Base-by-base conservation (phyloP, 2,329 filamentous ascomycete genomes). In the Colletotrichum phormii region DNA sequence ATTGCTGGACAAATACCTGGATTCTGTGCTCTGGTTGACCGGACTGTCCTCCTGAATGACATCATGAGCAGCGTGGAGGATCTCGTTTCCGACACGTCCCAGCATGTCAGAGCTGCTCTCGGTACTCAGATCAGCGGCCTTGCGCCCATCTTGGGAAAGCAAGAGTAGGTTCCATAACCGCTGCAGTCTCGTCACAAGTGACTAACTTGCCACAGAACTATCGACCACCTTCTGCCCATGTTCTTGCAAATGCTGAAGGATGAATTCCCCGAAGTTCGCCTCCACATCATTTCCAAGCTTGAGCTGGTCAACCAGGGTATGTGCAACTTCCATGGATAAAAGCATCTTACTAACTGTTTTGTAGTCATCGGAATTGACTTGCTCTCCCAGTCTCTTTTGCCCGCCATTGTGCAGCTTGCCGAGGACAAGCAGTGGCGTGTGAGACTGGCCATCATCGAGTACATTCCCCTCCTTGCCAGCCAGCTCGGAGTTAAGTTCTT, bases 401-500 rank as follows among this genome's bases (percentile, higher is more conserved):
- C 97, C 13, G 97, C 97, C 57, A 99, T 99, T 80, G 95, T 98
- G 42, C 95, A 98, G 83, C 89, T 99, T 78, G 97, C 97, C 67
- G 97, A 98, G 84, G 97, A 99, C 84, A 99, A 99, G 89, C 95
- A 98, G 87, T 99, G 97, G 97, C 93, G 97, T 80, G 97, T 99
- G 73, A 94, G 97, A 77, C 89, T 99, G 77, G 97, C 97, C 73
- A 99, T 99, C 82, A 99, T 99, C 83, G 96, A 99, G 89, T 98
- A 99, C 85, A 98, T 99, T 78, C 97, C 97, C 35, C 89, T 99
- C 70, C 91, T 99, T 72, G 97, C 97, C 66, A 97, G 95, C 80
- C 97, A 99, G 83, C 90, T 99, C 13, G 97, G 97, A 61, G 95
- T 98, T 64, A 92, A 97, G 81, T 99, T 99, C 88, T 99, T 99